These are phyloP conservation scores for Cryphonectria radicalis DNA, from an alignment of 2,329 filamentous ascomycete genomes.

Conservation along the genomic window DNA sequence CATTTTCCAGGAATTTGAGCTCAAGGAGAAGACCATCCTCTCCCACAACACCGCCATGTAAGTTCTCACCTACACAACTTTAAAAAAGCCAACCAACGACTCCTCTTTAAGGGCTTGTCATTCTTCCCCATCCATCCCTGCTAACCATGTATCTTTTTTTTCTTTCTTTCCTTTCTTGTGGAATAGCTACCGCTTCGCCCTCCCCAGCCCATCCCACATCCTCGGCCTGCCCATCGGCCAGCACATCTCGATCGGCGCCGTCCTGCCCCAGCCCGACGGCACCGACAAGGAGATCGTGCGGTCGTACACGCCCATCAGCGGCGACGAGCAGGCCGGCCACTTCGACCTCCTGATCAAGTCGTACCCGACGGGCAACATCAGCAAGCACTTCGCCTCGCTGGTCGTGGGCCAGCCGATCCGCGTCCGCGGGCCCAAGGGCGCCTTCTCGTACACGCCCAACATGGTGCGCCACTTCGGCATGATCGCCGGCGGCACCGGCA, in stretches of 20 bases:
- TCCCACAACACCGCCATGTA: constrained; percentile 98
- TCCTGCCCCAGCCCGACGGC: constrained; percentile 69
- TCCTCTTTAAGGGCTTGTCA: neutral
- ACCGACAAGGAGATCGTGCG: constrained; percentile 82
- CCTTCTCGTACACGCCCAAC: constrained; percentile 96
- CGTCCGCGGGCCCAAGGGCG: constrained; percentile 92
- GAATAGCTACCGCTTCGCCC: constrained; percentile 83
- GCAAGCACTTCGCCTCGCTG: constrained; percentile 84
- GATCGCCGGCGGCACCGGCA: constrained; percentile 96
- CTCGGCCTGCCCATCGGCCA: constrained; percentile 97
- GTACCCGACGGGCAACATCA: constrained; percentile 97
- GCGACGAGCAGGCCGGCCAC: constrained; percentile 85
- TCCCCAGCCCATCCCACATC: constrained; percentile 77
- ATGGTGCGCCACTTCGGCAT: constrained; percentile 97
- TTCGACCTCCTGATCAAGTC: constrained; percentile 98
- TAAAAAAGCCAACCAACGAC: constrained; percentile 1
- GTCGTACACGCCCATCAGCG: constrained; percentile 90
- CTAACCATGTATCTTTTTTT: too few species aligned
- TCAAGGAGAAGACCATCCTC: constrained; percentile 92
- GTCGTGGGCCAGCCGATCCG: constrained; percentile 85
- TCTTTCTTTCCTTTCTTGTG: neutral
- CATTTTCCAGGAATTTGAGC: constrained; percentile 87
- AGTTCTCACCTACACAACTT: constrained; percentile 38
- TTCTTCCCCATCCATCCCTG: too few species aligned
- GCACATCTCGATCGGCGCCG: constrained; percentile 94